Conservation (phyloP, 2,329 filamentous ascomycete genomes). For the Nemania serpens region DNA sequence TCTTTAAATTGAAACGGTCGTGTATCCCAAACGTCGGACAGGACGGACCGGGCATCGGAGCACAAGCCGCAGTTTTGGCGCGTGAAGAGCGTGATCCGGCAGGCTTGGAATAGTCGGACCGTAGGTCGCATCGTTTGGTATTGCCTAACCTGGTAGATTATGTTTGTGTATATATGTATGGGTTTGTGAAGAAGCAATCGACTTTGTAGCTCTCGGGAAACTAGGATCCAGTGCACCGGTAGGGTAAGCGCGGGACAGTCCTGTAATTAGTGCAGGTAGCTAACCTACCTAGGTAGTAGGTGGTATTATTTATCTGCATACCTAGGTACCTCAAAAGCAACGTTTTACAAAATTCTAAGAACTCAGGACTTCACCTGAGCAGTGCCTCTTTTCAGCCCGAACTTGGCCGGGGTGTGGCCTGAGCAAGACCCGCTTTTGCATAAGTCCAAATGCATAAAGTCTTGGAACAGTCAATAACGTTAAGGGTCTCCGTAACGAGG, state of each 20-base stretch:
- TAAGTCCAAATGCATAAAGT: not conserved
- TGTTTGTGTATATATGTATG: too few relatives aligned
- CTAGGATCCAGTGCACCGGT: too few relatives aligned
- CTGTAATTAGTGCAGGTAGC: too few relatives aligned
- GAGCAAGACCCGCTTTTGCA: not conserved
- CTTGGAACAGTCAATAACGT: too few relatives aligned
- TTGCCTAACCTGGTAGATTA: too few relatives aligned
- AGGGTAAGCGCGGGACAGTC: too few relatives aligned
- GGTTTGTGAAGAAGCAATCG: too few relatives aligned
- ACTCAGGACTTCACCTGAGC: not conserved
- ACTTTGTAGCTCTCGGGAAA: too few relatives aligned
- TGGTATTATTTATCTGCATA: too few relatives aligned
- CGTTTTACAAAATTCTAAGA: not conserved
- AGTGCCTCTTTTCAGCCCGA: not conserved
- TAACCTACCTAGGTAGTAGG: too few relatives aligned
- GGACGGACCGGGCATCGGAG: slow-evolving; percentile 66
- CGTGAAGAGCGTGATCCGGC: slow-evolving; percentile 76
- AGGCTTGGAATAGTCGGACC: slow-evolving; percentile 55
- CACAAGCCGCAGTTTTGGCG: slow-evolving; percentile 74
- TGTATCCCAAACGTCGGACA: slow-evolving; percentile 69
- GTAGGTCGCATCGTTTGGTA: slow-evolving; percentile 55
- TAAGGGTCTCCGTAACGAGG: too few relatives aligned
- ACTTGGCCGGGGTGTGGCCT: not conserved
- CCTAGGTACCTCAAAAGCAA: not conserved
- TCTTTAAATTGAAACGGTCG: slow-evolving; percentile 72